Base-by-base conservation (phyloP, 495 filamentous ascomycete species). In the Aspergillus cavernicola region DNA sequence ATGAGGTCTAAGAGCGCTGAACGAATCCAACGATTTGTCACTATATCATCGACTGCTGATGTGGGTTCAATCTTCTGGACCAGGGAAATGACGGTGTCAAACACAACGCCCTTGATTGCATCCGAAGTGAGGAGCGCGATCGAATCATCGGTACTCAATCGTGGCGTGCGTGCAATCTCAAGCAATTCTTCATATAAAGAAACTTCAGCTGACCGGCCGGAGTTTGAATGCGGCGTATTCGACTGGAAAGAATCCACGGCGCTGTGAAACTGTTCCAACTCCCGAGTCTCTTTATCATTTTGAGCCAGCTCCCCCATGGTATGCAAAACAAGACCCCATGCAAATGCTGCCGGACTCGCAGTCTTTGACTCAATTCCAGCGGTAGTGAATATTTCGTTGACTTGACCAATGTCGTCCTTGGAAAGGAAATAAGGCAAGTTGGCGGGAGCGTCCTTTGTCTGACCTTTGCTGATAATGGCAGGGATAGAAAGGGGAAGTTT, bases 301-400 rank as follows among this genome's bases (percentile, higher is more conserved):
- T 80, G 69, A 41, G 83, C 85, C 3, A 77, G 71, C 28, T 85
- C 70, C 60, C 78, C 76, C 73, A 90, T 80, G 6, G 77, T 77
- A 56, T 89, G 76, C n/a, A 89, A 67, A 16, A 95, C 78, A 42
- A 90, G 66, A 9, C 83, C 80, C 90, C 90, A 96, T 8, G 87
- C 80, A 48, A 90, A 86, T 20, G 85, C 74, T 20, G 85, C 81
- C 10, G 87, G 87, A 44, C 78, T 83, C 2, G 85, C 85, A 16
- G 78, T 77, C n/a, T 68, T 69, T 0, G 66, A 58, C 11, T 69
- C 64, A 36, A 78, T 71, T 4, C 83, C 83, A 16, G 66, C 61
- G 23, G 71, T 66, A 4, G 92, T 64, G 16, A 81, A 62, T 15
- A 83, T 77, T 33, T 79, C 77, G 56, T 87, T 87, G 12, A 95